phyloP scores from a whole-genome alignment of 2,329 filamentous ascomycete species.

The Stenocarpella maydis region DNA sequence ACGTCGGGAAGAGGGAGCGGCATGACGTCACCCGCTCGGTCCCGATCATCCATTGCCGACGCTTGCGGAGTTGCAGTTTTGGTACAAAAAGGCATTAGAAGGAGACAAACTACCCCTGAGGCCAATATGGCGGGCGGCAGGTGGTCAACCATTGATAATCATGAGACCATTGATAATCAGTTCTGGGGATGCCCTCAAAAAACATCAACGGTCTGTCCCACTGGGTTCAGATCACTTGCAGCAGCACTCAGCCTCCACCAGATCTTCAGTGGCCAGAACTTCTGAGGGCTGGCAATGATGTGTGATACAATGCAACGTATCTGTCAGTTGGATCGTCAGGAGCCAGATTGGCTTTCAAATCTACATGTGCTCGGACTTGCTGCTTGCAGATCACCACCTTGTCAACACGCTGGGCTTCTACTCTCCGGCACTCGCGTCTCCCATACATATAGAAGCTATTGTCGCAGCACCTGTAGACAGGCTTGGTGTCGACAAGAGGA shows the following conservation, averaged over 20 bases:
- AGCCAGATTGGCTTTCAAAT: neutral
- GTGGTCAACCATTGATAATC: too few relatives aligned
- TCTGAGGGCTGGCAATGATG: neutral
- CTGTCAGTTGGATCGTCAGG: constrained; percentile 13
- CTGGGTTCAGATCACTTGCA: too few relatives aligned
- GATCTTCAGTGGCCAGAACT: constrained; percentile 1
- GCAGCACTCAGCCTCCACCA: neutral
- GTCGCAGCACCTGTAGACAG: too few relatives aligned
- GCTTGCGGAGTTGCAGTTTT: neutral
- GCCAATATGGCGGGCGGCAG: neutral
- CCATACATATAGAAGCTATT: neutral
- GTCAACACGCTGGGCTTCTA: neutral
- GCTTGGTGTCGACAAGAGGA: neutral
- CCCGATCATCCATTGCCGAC: neutral
- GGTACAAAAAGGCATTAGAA: neutral
- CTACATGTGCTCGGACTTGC: neutral
- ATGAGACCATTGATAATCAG: neutral
- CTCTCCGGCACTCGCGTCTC: neutral
- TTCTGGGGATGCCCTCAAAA: too few relatives aligned
- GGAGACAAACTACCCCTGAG: too few relatives aligned
- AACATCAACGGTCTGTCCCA: neutral
- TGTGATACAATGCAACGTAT: neutral
- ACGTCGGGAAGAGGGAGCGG: neutral
- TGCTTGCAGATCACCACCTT: neutral
- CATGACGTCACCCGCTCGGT: neutral